Evolutionary conservation across 805 yeast genomes (phyloP), one percentile per base, ranked within the genome.

Genomic region (Ogataea philodendri): DNA sequence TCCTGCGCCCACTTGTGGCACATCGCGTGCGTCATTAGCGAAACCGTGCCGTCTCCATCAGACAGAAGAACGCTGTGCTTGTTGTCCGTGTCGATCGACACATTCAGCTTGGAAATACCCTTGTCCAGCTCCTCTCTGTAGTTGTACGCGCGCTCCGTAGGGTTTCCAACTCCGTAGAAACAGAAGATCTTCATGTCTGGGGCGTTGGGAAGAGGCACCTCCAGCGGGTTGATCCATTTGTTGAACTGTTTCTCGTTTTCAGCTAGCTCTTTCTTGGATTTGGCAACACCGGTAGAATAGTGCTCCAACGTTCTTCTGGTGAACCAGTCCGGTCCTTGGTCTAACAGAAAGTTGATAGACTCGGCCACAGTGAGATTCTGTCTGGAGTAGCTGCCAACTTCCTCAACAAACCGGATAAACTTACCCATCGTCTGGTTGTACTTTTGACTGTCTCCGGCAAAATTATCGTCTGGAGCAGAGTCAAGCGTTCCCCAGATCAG

Each of bases 11-110:
- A 48, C 25, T 42, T 80, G 54, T 93, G 96, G 55, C 96, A 86
- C 78, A 88, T 85, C 1, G 86, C 51, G 52, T 93, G 97, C 1
- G 97, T 80, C 45, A 88, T 62, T 14, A 93, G 52, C 3, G 96
- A 86, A 4, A 93, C 84, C 0, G 98, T 93, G 4, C 98, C 98
- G 60, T 93, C 98, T 17, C 98, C 98, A 55, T 93, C 95, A 1
- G 95, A 81, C 53, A 86, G 68, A 22, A 71, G 69, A 0, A 93
- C 96, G 0, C 95, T 80, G n/a, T 68, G 58, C 22, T 72, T 67
- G 25, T 72, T 69, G 7, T 75, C 84, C 15, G 74, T 62, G 48
- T 84, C 87, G 32, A 93, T 85, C 0, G 90, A 74, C 37, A 84
- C 72, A 43, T 83, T 78, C 44, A 90, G 64, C 19, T 77, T 72